A percentile compares a stretch with the other conserved stretches of the same genome.
Evolutionary conservation across 139 green algal species (phyloP).

Genomic region (Volvox reticuliferus): DNA sequence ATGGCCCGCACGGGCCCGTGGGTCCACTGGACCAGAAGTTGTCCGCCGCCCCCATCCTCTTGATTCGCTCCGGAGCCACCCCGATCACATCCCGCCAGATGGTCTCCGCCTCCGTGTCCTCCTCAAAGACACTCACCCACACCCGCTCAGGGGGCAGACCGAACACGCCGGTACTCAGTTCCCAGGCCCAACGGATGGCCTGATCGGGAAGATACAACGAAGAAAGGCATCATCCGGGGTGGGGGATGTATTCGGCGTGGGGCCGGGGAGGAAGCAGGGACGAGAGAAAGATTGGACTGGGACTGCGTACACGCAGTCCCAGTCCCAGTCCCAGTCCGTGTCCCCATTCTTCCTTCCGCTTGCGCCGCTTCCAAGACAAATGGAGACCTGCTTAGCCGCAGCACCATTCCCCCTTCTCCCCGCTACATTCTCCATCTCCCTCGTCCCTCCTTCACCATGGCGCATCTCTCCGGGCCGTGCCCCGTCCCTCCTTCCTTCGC

Average conservation of each 20-base stretch:
- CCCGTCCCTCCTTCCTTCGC: neutral
- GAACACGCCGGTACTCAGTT: conserved; percentile 88
- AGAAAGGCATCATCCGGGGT: neutral
- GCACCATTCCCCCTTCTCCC: neutral
- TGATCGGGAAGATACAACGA: conserved; percentile 15
- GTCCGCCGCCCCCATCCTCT: conserved; percentile 88
- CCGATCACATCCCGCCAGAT: conserved; percentile 90
- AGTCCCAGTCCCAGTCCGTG: neutral
- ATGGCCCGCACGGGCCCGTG: conserved; percentile 93
- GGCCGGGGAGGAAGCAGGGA: neutral
- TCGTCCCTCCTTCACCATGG: neutral
- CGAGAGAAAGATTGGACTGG: neutral
- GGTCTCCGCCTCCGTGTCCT: conserved; percentile 88
- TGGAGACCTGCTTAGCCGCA: too few relatives aligned
- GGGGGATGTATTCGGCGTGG: too few relatives aligned
- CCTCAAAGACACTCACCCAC: conserved; percentile 92
- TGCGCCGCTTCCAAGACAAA: neutral
- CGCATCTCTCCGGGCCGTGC: neutral
- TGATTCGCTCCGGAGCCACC: conserved; percentile 81
- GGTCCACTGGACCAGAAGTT: conserved; percentile 96
- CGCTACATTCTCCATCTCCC: neutral
- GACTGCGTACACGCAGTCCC: neutral
- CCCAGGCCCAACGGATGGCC: conserved; percentile 90
- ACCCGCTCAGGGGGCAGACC: conserved; percentile 79
- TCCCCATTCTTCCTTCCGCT: neutral